A percentile compares a stretch with the other conserved stretches of the same genome.
Conservation (phyloP, 2,329 filamentous ascomycete genomes). For the Fusarium subtropicale region DNA sequence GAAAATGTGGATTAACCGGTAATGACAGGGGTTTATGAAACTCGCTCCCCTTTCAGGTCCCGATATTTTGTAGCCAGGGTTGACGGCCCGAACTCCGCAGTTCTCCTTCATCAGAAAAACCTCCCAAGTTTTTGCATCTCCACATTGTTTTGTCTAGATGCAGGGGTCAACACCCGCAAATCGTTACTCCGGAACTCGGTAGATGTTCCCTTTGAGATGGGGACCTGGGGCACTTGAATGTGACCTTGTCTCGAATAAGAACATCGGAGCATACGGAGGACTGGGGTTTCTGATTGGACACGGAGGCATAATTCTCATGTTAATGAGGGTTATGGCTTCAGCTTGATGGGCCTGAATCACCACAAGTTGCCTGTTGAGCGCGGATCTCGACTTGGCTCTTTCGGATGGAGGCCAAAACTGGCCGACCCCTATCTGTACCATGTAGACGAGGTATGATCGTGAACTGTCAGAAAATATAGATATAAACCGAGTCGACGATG, state of each 20-base stretch:
- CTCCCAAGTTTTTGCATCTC: not conserved
- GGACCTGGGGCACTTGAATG: not conserved
- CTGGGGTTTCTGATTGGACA: conserved; percentile 26
- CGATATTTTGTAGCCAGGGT: not conserved
- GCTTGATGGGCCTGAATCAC: not conserved
- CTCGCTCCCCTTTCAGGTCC: not conserved
- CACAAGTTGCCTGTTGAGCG: not conserved
- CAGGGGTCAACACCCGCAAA: conserved; percentile 5
- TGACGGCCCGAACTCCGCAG: conserved; percentile 12
- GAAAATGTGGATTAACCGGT: conserved; percentile 16
- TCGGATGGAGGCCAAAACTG: conserved; percentile 8
- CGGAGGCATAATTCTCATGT: not conserved
- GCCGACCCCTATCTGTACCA: conserved; percentile 6
- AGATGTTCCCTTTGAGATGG: conserved; percentile 8
- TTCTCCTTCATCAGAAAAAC: not conserved
- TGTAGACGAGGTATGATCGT: not conserved
- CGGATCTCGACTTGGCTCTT: not conserved
- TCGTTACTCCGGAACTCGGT: conserved; percentile 14
- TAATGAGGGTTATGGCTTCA: not conserved
- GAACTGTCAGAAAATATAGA: not conserved
- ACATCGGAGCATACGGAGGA: conserved; percentile 22
- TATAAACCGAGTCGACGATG: conserved; percentile 16
- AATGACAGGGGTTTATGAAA: conserved; percentile 21
- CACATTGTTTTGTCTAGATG: not conserved
- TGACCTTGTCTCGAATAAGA: conserved; percentile 8